These are phyloP conservation scores for Lipomyces mesembrius DNA, from an alignment of 805 yeast genomes.

Conservation along the genomic window DNA sequence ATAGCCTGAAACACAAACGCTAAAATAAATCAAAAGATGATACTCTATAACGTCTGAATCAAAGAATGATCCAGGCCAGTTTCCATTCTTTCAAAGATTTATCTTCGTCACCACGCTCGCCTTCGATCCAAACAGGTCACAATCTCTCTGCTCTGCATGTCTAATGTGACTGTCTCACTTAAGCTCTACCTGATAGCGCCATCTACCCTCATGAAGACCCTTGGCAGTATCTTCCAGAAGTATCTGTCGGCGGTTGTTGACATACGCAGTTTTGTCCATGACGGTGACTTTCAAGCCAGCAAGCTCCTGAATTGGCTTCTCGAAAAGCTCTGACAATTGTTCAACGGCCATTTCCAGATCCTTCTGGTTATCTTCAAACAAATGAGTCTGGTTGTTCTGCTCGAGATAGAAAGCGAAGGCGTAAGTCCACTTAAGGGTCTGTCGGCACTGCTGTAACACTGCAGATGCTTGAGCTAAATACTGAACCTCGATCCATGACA, in stretches of 20 bases:
- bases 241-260: conserved; percentile 49
- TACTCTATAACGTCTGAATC: not conserved
- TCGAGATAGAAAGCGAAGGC: conserved; percentile 74
- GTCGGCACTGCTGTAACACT: conserved; percentile 68
- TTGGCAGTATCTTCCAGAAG: conserved; percentile 53
- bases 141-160: not conserved
- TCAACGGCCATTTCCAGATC: conserved; percentile 69
- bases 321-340: conserved; percentile 65
- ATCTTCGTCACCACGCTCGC: not conserved
- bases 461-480: conserved; percentile 76
- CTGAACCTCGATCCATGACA: conserved; percentile 87
- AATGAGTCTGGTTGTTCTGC: conserved; percentile 55
- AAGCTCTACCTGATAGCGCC: conserved; percentile 43
- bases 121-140: not conserved
- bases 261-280: conserved; percentile 52
- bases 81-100: not conserved
- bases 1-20: not conserved
- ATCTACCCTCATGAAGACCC: conserved; percentile 49
- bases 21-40: conserved; percentile 1
- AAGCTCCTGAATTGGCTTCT: conserved; percentile 47
- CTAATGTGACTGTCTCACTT: conserved; percentile 6
- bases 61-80: not conserved
- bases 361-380: conserved; percentile 74
- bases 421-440: conserved; percentile 87
- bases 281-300: conserved; percentile 49